Evolutionary conservation across 345 rosid species (phyloP).

Genomic region (Pistacia integerrima): DNA sequence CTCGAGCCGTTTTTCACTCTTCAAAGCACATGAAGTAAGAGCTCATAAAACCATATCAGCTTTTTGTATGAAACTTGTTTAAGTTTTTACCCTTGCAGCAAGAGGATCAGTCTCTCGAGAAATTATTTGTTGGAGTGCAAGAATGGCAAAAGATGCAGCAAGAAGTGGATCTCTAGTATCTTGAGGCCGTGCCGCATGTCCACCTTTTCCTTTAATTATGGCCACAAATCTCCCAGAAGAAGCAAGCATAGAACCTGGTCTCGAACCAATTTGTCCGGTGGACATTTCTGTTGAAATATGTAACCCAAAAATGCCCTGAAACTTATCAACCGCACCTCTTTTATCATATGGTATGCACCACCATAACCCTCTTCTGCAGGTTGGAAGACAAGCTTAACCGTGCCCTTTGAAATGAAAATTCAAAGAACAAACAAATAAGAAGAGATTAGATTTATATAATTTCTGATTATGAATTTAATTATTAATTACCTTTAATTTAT

Average conservation of each 20-base stretch:
- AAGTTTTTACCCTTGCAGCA: slow-evolving; percentile 35
- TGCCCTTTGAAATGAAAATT: slow-evolving; percentile 34
- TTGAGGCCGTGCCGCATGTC: slow-evolving; percentile 54
- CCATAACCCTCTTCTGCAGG: slow-evolving; percentile 61
- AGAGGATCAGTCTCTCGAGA: slow-evolving; percentile 66
- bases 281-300: slow-evolving; percentile 44
- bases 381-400: slow-evolving; percentile 62
- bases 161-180: slow-evolving; percentile 45
- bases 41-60: too few relatives aligned
- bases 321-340: slow-evolving; percentile 47
- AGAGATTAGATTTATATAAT: background rate
- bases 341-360: slow-evolving; percentile 58
- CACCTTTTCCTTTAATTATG: slow-evolving; percentile 45
- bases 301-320: slow-evolving; percentile 51
- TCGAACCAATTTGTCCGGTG: slow-evolving; percentile 45
- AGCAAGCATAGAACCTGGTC: slow-evolving; percentile 58
- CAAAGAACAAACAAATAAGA: background rate
- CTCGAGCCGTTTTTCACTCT: too few relatives aligned
- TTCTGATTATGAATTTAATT: background rate
- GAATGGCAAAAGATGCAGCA: slow-evolving; percentile 46
- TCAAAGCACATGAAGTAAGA: too few relatives aligned
- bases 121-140: slow-evolving; percentile 55
- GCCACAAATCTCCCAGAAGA: slow-evolving; percentile 44
- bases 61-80: background rate
- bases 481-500: slow-evolving; percentile 36